Base-by-base conservation (phyloP, 768 basidiomycete genomes). In the Antrodiella citrinella region DNA sequence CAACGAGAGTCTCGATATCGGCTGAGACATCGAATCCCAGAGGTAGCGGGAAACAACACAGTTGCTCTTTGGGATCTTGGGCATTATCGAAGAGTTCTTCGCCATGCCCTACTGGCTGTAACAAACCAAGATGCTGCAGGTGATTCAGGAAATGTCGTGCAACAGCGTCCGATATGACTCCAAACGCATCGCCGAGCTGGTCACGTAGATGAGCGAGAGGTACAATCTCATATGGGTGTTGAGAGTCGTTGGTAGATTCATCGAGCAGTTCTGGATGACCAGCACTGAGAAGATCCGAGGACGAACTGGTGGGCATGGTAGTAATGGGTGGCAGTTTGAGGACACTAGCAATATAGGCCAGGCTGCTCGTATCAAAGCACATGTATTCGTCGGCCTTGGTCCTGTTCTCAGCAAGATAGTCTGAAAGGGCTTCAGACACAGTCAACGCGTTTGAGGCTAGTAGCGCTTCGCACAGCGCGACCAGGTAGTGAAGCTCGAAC, bases 1-100 rank as follows among this genome's bases (percentile, higher is more conserved):
- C 73, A 18, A 89, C 77, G 23, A 92, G 69, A 0, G 74, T 77
- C 58, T 91, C 88, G 4, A 91, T 86, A 43, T 82, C 80, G 15
- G 73, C 72, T 1, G 87, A 84, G 11, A 82, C 65, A 55, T 91
- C 89, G 39, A 90, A 72, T 0, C 82, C 78, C 9, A 85, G 64
- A 1, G 89, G 86, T 18, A 91, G 63, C 1, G 81, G 82, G 56
- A 90, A 90, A 7, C 66, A 67, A 57, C 81, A 85, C 7, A 35
- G 30, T 35, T 15, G 7, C 30, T 35, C 30, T 35, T 35, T 35
- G 47, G 68, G 62, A 25, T 69, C 55, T 19, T 68, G 58, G 2
- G 52, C 41, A n/a, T 63, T 64, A 38, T 72, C 66, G 56, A 77
- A 71, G 26, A 75, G 67, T 11, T 44, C 9, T 51, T 55, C 40